Evolutionary conservation across 2,329 filamentous ascomycete species (phyloP).

Genomic region (Leptosphaerulina australis): DNA sequence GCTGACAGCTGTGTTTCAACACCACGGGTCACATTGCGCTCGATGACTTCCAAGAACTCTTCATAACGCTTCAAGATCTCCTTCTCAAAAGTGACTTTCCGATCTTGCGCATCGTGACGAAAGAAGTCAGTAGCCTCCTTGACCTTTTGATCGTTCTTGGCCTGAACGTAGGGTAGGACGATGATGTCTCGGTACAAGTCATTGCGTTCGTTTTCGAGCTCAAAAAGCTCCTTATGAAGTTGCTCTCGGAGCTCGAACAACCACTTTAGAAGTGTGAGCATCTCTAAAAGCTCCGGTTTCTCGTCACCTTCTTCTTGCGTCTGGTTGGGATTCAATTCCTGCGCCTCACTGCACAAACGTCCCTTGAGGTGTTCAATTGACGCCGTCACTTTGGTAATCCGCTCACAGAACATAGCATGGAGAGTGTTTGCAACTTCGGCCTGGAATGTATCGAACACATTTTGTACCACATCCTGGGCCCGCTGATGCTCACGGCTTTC

Average conservation of each 20-base stretch:
- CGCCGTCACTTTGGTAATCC: constrained; percentile 73
- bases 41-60: constrained; percentile 78
- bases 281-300: constrained; percentile 90
- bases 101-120: constrained; percentile 73
- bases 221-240: constrained; percentile 83
- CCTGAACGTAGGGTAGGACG: constrained; percentile 76
- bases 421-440: constrained; percentile 80
- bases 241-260: constrained; percentile 92
- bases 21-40: constrained; percentile 82
- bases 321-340: constrained; percentile 73
- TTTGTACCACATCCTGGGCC: constrained; percentile 75
- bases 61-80: constrained; percentile 75
- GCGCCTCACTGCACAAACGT: constrained; percentile 74
- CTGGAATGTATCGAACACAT: constrained; percentile 85
- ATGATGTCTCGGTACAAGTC: constrained; percentile 85
- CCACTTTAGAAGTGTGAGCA: constrained; percentile 94
- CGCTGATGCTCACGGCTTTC: constrained; percentile 71
- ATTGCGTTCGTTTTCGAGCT: constrained; percentile 83
- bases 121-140: constrained; percentile 83
- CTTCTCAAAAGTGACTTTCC: constrained; percentile 71
- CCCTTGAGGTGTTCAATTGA: constrained; percentile 78
- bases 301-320: constrained; percentile 96
- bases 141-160: constrained; percentile 77
- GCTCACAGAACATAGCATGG: constrained; percentile 77
- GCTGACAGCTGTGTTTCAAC: constrained; percentile 91